Conservation (phyloP, 2,329 filamentous ascomycete species). For the Massarina eburnea region DNA sequence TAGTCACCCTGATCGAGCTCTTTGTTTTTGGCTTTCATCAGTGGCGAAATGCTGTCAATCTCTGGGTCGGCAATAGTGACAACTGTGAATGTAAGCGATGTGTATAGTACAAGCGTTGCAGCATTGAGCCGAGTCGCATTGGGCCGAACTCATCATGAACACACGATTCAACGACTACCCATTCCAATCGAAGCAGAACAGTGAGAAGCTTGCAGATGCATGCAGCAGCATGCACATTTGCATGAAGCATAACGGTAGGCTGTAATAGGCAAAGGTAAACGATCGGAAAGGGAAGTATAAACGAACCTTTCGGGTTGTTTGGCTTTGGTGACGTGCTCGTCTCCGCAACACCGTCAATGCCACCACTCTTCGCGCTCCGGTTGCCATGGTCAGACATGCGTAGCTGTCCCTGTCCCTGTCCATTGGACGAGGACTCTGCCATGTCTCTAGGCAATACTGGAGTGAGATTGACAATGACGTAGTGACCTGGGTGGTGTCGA, state of each 20-base stretch:
- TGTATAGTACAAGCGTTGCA: not conserved
- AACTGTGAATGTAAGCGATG: conserved; percentile 39
- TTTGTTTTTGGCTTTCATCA: conserved; percentile 50
- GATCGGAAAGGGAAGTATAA: conserved; percentile 7
- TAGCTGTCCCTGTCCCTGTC: conserved; percentile 8
- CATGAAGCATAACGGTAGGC: not conserved
- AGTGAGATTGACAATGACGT: not conserved
- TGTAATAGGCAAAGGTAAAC: not conserved
- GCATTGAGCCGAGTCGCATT: not conserved
- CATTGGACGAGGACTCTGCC: conserved; percentile 4
- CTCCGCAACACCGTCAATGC: conserved; percentile 20
- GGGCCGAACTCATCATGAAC: not conserved
- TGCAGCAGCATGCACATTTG: not conserved
- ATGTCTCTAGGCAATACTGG: not conserved
- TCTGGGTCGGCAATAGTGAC: conserved; percentile 51
- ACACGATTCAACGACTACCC: not conserved
- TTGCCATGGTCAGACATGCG: conserved; percentile 17
- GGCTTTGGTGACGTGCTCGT: conserved; percentile 30
- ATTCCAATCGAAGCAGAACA: not conserved
- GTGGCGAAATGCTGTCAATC: conserved; percentile 50
- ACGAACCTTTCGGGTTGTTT: conserved; percentile 35
- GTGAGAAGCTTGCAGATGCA: not conserved
- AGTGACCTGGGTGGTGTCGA: conserved; percentile 5
- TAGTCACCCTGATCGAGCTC: conserved; percentile 47
- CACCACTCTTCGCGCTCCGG: conserved; percentile 21